Evolutionary conservation across 495 filamentous ascomycete genomes (phyloP), one percentile per base, ranked within the genome.

Genomic region (Trichoderma asperelloides): DNA sequence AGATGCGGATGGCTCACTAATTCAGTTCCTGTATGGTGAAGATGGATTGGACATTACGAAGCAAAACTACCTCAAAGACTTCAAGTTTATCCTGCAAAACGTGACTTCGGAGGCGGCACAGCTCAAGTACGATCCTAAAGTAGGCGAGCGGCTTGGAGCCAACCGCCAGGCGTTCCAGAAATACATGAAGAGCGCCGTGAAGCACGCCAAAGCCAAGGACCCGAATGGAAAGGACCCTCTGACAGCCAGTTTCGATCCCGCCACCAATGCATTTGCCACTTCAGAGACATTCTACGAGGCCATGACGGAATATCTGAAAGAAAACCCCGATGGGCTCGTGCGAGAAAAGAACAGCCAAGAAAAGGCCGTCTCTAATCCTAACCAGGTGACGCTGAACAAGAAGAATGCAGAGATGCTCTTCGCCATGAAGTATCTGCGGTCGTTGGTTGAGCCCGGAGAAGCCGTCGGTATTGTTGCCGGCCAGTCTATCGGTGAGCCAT

Each of bases 381-480:
- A 57, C 65, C 63, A 62, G 40, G 69, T 55, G 12, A 68, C 72
- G 25, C 69, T 73, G 33, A 75, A 78, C 66, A 92, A 90, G 77
- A 91, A 90, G 77, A 88, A 86, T 18, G 93, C 96, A 67, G 86
- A 93, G 72, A 87, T 86, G 68, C 81, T 96, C 40, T 86, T 97
- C 74, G 87, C 93, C 73, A 85, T 93, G 71, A 97, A 97, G 75
- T 98, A 98, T 74, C 81, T 98, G 70, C 91, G 89, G 71, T 96
- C 94, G 2, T 80, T 96, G 1, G 86, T 98, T n/a, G 95, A 98
- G 69, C 92, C 95, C 33, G 95, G 95, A 49, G 95, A 99, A 77
- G 93, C 96, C n/a, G 93, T 99, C 27, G 95, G 95, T 65, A 93
- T 99, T 70, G 91, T 98, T 49, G 95, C 95, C 62, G 93, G 93